These are phyloP conservation scores for Pythium oligandrum DNA, from an alignment of 352 stramenopile species.

Conservation along the genomic window DNA sequence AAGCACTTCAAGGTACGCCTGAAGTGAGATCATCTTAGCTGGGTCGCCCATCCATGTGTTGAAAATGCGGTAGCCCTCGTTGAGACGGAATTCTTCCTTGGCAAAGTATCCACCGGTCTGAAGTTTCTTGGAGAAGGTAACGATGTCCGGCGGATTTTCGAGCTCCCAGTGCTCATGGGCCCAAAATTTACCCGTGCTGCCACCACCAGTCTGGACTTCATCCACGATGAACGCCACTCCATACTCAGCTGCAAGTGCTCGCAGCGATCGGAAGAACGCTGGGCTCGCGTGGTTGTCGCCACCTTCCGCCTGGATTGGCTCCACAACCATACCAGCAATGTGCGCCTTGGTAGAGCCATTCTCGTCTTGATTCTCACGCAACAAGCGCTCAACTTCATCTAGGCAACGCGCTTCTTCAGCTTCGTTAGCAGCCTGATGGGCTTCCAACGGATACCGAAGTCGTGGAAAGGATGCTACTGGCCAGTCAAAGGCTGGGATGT, in stretches of 20 bases:
- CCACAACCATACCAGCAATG: constrained; percentile 77
- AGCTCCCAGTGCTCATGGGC: constrained; percentile 79
- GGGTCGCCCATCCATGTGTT: constrained; percentile 89
- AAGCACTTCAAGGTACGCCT: constrained; percentile 69
- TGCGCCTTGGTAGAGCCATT: constrained; percentile 19
- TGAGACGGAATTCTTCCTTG: constrained; percentile 65
- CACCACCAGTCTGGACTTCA: constrained; percentile 79
- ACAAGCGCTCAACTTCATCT: constrained; percentile 49
- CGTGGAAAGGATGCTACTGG: constrained; percentile 72
- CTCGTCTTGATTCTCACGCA: constrained; percentile 33
- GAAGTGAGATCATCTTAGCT: constrained; percentile 77
- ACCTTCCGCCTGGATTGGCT: constrained; percentile 79
- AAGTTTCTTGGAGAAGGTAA: constrained; percentile 87
- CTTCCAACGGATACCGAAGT: constrained; percentile 61
- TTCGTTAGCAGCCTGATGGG: constrained; percentile 51
- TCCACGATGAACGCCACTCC: constrained; percentile 81
- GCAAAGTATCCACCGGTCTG: constrained; percentile 81
- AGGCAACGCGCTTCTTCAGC: constrained; percentile 68
- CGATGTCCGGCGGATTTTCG: constrained; percentile 67
- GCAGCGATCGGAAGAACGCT: constrained; percentile 59
- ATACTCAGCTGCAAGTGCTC: constrained; percentile 46
- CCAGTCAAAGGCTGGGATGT: constrained; percentile 83
- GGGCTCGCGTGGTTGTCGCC: constrained; percentile 77
- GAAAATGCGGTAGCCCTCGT: constrained; percentile 79
- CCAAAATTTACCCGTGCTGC: constrained; percentile 84